Evolutionary conservation across 148 eudicot species (phyloP).

Genomic region (Vaccinium corymbosum): DNA sequence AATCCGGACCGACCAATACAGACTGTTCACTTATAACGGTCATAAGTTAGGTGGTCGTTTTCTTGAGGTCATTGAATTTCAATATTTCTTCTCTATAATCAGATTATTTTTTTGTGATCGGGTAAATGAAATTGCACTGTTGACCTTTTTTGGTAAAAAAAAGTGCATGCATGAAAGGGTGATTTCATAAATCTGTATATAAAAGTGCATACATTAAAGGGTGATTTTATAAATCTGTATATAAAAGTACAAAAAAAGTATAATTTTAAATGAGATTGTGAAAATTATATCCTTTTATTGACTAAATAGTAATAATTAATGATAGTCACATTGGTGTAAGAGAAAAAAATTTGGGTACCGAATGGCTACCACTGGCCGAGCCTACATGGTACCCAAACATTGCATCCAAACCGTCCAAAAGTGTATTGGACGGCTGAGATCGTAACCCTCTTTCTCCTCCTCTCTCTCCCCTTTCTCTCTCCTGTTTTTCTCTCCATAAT

Average conservation of each 20-base stretch:
- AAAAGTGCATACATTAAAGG: not conserved
- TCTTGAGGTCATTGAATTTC: no score
- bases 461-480: no score
- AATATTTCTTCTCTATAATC: not conserved
- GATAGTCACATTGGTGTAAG: not conserved
- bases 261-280: not conserved
- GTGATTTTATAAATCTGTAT: not conserved
- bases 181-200: not conserved
- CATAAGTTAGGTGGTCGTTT: no score
- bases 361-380: no score
- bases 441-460: no score
- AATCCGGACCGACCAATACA: no score
- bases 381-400: no score
- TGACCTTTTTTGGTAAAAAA: not conserved
- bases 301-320: not conserved
- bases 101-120: not conserved
- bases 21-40: no score
- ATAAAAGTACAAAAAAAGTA: not conserved
- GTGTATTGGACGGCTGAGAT: no score
- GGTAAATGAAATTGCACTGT: not conserved
- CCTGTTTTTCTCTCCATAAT: no score
- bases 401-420: no score
- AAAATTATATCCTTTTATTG: not conserved
- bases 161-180: not conserved
- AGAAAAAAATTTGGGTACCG: no score